Percentiles rank a stretch among this genome's conserved stretches.
These are phyloP conservation scores for Colletotrichum aenigma DNA, from an alignment of 2,329 filamentous ascomycete species.

Conservation along the genomic window DNA sequence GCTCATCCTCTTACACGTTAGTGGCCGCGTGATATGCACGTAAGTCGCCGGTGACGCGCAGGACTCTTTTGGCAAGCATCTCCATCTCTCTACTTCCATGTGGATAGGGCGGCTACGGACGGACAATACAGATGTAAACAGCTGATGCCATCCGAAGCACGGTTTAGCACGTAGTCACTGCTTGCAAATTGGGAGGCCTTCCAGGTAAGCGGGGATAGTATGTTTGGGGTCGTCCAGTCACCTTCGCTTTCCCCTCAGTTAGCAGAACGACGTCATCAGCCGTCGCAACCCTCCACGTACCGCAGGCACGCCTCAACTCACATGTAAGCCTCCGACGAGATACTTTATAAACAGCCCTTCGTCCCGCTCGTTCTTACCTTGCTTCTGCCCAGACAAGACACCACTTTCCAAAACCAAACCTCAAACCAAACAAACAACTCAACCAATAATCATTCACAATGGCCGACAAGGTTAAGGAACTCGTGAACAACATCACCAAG, in stretches of 20 bases:
- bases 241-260: background rate
- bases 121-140: background rate
- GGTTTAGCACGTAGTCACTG: background rate
- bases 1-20: background rate
- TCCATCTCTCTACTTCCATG: background rate
- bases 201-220: background rate
- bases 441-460: background rate
- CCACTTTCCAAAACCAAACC: background rate
- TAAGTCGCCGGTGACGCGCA: conserved; percentile 12
- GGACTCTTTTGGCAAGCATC: background rate
- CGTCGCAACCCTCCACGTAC: conserved; percentile 8
- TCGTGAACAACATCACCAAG: conserved; percentile 22
- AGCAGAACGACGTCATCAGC: conserved; percentile 17
- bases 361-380: background rate
- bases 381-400: background rate
- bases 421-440: background rate
- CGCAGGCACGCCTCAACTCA: conserved; percentile 6
- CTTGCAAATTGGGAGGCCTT: conserved; percentile 10
- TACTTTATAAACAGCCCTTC: conserved; percentile 10
- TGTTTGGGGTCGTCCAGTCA: background rate
- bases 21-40: conserved; percentile 9
- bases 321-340: conserved; percentile 7
- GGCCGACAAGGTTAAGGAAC: conserved; percentile 24
- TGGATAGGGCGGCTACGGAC: background rate
- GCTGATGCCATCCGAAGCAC: background rate